Evolutionary conservation across 2,329 filamentous ascomycete genomes (phyloP).

Genomic region (Fusarium dlaminii): DNA sequence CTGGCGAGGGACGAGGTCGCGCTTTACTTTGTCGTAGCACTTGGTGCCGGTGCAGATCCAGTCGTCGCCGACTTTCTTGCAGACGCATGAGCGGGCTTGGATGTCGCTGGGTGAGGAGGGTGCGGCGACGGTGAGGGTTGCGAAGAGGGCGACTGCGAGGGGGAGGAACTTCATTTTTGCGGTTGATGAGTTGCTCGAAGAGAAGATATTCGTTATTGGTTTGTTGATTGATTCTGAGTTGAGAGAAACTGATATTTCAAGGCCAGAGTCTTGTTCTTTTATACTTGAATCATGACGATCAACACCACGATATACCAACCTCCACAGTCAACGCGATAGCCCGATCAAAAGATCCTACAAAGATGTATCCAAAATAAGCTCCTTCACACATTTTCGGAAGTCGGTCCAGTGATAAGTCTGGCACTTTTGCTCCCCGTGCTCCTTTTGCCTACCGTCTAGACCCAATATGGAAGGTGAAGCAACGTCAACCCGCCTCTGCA

Average conservation of each 20-base stretch:
- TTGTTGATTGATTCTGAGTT: background rate
- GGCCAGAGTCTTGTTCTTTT: background rate
- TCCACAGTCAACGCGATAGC: background rate
- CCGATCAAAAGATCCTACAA: slow-evolving; percentile 11
- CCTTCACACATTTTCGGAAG: slow-evolving; percentile 2
- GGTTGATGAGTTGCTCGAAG: accelerated
- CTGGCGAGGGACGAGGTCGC: background rate
- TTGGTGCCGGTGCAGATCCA: slow-evolving; percentile 1
- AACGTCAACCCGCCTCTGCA: background rate
- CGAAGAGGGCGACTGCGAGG: slow-evolving; percentile 10
- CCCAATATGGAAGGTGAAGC: background rate
- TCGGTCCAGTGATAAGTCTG: slow-evolving; percentile 8
- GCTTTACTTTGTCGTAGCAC: background rate
- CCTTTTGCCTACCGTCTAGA: background rate
- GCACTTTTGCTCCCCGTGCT: slow-evolving; percentile 9
- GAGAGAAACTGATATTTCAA: accelerated
- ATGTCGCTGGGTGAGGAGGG: background rate
- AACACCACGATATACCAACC: background rate
- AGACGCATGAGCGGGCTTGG: slow-evolving; percentile 3
- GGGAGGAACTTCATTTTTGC: slow-evolving; percentile 19
- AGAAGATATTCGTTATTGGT: background rate
- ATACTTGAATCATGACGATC: background rate
- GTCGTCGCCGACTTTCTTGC: background rate
- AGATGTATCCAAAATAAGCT: background rate
- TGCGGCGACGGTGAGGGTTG: slow-evolving; percentile 8